Conservation (phyloP, 257 asterid species). For the Lycium ferocissimum region DNA sequence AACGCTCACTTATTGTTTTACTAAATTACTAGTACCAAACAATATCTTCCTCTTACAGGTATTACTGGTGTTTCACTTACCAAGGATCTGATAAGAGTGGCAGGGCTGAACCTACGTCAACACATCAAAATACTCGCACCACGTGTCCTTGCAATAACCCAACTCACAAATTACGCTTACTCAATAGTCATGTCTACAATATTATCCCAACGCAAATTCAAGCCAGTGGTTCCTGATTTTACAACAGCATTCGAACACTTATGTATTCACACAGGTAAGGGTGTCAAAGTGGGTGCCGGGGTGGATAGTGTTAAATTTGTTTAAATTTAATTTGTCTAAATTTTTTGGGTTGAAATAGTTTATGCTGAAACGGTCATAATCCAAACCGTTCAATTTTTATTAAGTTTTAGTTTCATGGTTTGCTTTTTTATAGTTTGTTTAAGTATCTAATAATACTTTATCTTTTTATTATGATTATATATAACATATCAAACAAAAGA, state of each 20-base stretch:
- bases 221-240: conserved; percentile 57
- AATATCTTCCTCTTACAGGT: background rate
- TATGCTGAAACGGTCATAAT: background rate
- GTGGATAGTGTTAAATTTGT: background rate
- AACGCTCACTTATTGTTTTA: too few relatives aligned
- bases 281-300: background rate
- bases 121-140: conserved; percentile 55
- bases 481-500: background rate
- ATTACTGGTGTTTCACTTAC: conserved; percentile 56
- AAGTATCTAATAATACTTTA: background rate
- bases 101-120: conserved; percentile 43
- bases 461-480: background rate
- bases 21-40: too few relatives aligned
- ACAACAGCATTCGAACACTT: conserved; percentile 63
- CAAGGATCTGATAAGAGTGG: conserved; percentile 62
- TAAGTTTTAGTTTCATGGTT: too few relatives aligned
- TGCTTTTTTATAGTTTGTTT: background rate
- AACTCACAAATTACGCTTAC: conserved; percentile 48
- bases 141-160: conserved; percentile 59
- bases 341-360: background rate
- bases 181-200: conserved; percentile 27
- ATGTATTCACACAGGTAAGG: conserved; percentile 57
- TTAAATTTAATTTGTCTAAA: background rate
- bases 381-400: too few relatives aligned
- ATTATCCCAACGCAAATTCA: conserved; percentile 19